phyloP scores from a whole-genome alignment of 164 flowering plant species.

The Vitis labrusca region DNA sequence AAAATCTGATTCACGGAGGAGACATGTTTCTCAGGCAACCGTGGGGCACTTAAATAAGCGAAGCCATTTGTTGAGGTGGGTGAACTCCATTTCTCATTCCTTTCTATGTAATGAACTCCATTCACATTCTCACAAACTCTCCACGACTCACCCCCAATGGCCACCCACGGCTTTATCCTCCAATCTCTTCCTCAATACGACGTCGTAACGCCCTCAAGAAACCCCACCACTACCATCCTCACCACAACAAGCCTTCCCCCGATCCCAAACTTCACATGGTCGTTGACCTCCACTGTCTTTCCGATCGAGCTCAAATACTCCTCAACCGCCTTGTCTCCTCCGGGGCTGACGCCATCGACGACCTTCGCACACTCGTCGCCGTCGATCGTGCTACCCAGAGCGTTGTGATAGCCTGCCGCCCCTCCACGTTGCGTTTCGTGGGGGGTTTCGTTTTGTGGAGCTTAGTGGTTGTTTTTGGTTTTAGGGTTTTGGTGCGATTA shows the following conservation, averaged over 20 bases:
- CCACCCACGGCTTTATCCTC: no score
- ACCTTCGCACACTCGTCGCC: constrained; percentile 49
- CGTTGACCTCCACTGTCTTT: constrained; percentile 23
- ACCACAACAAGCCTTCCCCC: neutral
- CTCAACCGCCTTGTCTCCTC: constrained; percentile 34
- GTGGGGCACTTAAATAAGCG: no score
- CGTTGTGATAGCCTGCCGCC: constrained; percentile 55
- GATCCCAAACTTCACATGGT: constrained; percentile 9
- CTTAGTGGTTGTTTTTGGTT: constrained; percentile 28
- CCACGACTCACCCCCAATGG: no score
- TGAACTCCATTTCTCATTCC: no score
- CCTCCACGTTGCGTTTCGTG: constrained; percentile 51
- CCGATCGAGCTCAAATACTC: constrained; percentile 6
- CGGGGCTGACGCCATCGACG: constrained; percentile 49
- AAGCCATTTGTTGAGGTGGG: no score
- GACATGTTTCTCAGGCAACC: no score
- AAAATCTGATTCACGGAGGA: no score
- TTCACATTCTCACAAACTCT: no score
- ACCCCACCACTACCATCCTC: neutral
- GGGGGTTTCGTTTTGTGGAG: constrained; percentile 40
- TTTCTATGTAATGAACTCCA: no score
- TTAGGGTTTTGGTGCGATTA: constrained; percentile 39
- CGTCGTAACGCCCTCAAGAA: neutral
- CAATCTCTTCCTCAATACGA: neutral
- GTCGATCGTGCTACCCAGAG: constrained; percentile 38